Evolutionary conservation across 2,329 filamentous ascomycete genomes (phyloP), one percentile per base, ranked within the genome.

Genomic region (Cladorrhinum sp.): DNA sequence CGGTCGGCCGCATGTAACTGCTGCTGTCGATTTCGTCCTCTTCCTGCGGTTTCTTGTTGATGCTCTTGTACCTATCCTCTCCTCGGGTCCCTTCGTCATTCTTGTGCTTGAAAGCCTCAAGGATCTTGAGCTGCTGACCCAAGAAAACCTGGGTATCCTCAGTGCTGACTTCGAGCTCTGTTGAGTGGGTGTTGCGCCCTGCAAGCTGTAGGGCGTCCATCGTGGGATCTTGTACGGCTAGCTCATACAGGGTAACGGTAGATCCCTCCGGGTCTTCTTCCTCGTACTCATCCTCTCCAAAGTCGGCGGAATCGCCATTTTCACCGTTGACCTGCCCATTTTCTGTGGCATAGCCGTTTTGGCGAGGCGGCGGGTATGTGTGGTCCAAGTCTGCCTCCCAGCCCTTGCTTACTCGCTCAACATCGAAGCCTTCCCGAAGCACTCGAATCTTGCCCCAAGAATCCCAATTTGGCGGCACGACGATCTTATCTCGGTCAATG

Each of bases 381-480:
- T 84, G 82, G 70, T 92, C 87, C 55, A 95, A 89, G 66, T 96
- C 92, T 59, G 91, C 83, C 1, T 89, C 88, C 95, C 95, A 99
- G 55, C 88, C 90, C 61, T 87, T 84, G 68, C 91, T 95, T 49
- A 96, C 82, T 14, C 85, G 84, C 77, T 99, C 95, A 21, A 96
- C 91, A 67, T 98, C 92, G 69, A 98, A 98, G 0, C 88, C 91
- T 71, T 96, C 95, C 58, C 92, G 86, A 26, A 98, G 80, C 50
- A 98, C 92, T 48, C 94, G 85, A 62, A 99, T 97, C 76, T 98
- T 99, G 62, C 92, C 93, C 91, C 92, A 97, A 0, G 93, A 97
- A 75, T 99, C 95, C 95, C 95, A 99, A 73, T 97, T 97, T 16
- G 93, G 90, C 1, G 94, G 94, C 0, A 99, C 90, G 4, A 97